Evolutionary conservation across 2,329 filamentous ascomycete species (phyloP).

Genomic region (Nothophaeocryptopus gaeumannii): DNA sequence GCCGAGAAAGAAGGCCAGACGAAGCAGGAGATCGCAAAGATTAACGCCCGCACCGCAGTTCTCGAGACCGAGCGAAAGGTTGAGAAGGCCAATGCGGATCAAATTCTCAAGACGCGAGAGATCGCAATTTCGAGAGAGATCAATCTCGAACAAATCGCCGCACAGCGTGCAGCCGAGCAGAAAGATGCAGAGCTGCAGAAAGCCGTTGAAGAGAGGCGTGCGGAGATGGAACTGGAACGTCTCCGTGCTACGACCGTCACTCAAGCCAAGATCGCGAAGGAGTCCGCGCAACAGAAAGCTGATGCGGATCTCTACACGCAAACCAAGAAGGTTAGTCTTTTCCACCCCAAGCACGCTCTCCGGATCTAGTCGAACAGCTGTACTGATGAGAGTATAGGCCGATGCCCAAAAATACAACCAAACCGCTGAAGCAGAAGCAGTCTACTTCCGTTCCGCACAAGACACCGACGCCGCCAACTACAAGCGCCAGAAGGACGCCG

Average conservation of each 20-base stretch:
- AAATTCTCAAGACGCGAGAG: slow-evolving; percentile 69
- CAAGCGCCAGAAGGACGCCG: slow-evolving; percentile 34
- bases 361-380: too few relatives aligned
- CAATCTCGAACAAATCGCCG: slow-evolving; percentile 71
- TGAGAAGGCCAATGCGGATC: slow-evolving; percentile 74
- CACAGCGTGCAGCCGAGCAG: slow-evolving; percentile 68
- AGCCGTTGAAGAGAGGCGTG: slow-evolving; percentile 73
- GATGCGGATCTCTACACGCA: slow-evolving; percentile 56
- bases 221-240: slow-evolving; percentile 75
- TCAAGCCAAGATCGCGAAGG: slow-evolving; percentile 65
- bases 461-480: slow-evolving; percentile 44
- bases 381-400: slow-evolving; percentile 34
- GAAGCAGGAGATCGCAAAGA: slow-evolving; percentile 83
- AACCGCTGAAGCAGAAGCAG: slow-evolving; percentile 58
- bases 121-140: slow-evolving; percentile 71
- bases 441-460: slow-evolving; percentile 40
- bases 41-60: slow-evolving; percentile 80
- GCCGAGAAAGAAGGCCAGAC: slow-evolving; percentile 74
- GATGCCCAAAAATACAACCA: slow-evolving; percentile 57
- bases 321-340: slow-evolving; percentile 34
- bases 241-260: slow-evolving; percentile 75
- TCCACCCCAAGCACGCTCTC: too few relatives aligned
- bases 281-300: slow-evolving; percentile 40
- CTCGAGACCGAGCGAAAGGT: slow-evolving; percentile 80
- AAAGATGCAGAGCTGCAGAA: slow-evolving; percentile 78